Percentiles rank a stretch among this genome's conserved stretches.
Evolutionary conservation across 306 rosid species (phyloP).

Genomic region (Rosa lucieae): DNA sequence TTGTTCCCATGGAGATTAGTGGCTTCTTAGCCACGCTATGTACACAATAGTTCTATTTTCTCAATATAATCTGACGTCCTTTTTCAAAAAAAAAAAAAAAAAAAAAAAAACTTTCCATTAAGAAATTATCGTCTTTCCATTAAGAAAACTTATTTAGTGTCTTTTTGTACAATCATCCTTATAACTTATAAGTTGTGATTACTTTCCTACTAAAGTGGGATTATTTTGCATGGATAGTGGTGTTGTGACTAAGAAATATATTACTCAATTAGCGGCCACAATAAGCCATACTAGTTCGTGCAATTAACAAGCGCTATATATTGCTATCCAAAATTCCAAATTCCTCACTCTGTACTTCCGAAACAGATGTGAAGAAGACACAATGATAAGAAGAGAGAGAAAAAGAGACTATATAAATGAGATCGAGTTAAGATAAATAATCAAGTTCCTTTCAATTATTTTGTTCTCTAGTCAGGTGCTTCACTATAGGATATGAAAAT

Average conservation of each 20-base stretch:
- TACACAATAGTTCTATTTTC: too few relatives aligned
- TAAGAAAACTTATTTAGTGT: too few relatives aligned
- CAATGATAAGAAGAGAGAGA: neutral
- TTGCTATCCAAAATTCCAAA: neutral
- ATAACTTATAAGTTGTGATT: neutral
- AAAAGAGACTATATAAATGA: too few relatives aligned
- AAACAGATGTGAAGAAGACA: neutral
- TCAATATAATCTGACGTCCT: too few relatives aligned
- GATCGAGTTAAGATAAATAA: neutral
- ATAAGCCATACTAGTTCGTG: neutral
- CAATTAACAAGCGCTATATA: neutral
- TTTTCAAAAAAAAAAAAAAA: too few relatives aligned
- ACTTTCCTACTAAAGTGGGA: neutral
- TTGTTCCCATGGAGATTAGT: too few relatives aligned
- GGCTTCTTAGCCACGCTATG: too few relatives aligned
- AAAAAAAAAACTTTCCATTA: too few relatives aligned
- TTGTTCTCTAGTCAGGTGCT: constrained; percentile 27
- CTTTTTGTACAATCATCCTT: too few relatives aligned
- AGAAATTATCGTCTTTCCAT: too few relatives aligned
- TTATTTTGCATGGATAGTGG: neutral
- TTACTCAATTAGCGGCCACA: neutral
- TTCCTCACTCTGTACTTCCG: neutral
- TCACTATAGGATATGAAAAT: constrained; percentile 15
- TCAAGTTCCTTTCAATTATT: constrained; percentile 26
- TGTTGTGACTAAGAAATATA: too few relatives aligned